A percentile compares a stretch with the other conserved stretches of the same genome.
Conservation (phyloP, 371 early-diverging fungal species). For the Blakeslea trispora region DNA sequence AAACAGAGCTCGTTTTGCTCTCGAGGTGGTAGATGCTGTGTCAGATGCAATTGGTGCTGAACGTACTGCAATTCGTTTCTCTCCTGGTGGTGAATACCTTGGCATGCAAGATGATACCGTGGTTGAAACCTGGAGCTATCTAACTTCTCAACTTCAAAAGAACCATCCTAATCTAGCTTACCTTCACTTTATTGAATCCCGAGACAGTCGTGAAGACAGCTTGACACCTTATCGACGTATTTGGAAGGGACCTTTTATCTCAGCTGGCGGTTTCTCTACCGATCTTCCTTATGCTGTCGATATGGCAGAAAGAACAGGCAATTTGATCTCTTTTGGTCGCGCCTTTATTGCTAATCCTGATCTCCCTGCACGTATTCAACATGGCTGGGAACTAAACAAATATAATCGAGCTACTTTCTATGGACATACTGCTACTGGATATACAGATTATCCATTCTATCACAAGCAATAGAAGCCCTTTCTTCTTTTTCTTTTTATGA, state of each 20-base stretch:
- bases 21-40: slow-evolving; percentile 60
- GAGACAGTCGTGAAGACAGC: slow-evolving; percentile 6
- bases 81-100: slow-evolving; percentile 13
- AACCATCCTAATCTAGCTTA: slow-evolving; percentile 27
- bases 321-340: slow-evolving; percentile 22
- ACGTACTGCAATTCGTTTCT: slow-evolving; percentile 21
- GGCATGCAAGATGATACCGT: slow-evolving; percentile 31
- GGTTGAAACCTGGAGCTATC: slow-evolving; percentile 29
- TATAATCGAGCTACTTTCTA: slow-evolving; percentile 28
- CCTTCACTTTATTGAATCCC: slow-evolving; percentile 31
- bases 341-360: slow-evolving; percentile 30
- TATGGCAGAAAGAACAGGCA: slow-evolving; percentile 11
- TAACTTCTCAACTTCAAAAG: slow-evolving; percentile 18
- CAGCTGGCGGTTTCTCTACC: slow-evolving; percentile 31
- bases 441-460: slow-evolving; percentile 24
- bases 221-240: slow-evolving; percentile 32
- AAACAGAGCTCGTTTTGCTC: slow-evolving; percentile 66
- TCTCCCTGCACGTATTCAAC: slow-evolving; percentile 19
- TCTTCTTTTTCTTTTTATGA: no score
- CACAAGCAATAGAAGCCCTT: no score
- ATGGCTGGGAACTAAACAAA: slow-evolving; percentile 12
- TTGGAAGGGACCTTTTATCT: slow-evolving; percentile 37
- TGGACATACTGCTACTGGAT: slow-evolving; percentile 14
- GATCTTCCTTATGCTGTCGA: slow-evolving; percentile 15
- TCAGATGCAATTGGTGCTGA: slow-evolving; percentile 33